Percentiles rank a stretch among this genome's conserved stretches.
Evolutionary conservation across 1,284 basidiomycete species (phyloP).

Genomic region (Neotropicomus parvogracilis): DNA sequence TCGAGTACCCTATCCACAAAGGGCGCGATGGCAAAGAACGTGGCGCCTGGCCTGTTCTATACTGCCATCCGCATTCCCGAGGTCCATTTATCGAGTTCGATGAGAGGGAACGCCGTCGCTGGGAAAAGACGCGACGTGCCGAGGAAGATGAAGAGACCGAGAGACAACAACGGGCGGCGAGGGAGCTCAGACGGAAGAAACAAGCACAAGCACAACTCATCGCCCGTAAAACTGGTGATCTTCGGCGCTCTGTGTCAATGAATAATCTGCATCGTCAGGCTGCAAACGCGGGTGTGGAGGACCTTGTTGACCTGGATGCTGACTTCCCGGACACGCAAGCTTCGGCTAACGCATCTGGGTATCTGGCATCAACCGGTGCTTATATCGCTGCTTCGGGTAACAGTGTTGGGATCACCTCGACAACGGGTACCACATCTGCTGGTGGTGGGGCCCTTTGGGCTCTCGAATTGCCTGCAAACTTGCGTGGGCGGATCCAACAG

Average conservation of each 20-base stretch:
- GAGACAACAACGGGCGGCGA: slow-evolving; percentile 41
- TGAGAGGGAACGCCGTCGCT: slow-evolving; percentile 63
- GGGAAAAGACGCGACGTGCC: slow-evolving; percentile 52
- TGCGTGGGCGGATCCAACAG: slow-evolving; percentile 58
- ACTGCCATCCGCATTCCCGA: slow-evolving; percentile 67
- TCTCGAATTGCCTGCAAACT: slow-evolving; percentile 47
- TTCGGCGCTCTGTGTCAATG: slow-evolving; percentile 77
- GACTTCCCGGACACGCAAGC: slow-evolving; percentile 45
- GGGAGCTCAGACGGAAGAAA: slow-evolving; percentile 43
- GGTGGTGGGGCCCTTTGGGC: slow-evolving; percentile 44
- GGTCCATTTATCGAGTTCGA: slow-evolving; percentile 73
- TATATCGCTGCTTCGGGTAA: slow-evolving; percentile 93
- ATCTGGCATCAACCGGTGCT: slow-evolving; percentile 53
- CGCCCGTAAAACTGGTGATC: slow-evolving; percentile 48
- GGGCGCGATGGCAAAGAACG: slow-evolving; percentile 48
- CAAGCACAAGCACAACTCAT: slow-evolving; percentile 39
- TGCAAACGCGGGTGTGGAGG: slow-evolving; percentile 33
- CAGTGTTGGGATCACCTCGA: slow-evolving; percentile 90
- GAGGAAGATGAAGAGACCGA: slow-evolving; percentile 51
- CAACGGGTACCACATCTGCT: slow-evolving; percentile 79
- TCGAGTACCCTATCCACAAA: slow-evolving; percentile 59
- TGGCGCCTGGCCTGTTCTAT: slow-evolving; percentile 64
- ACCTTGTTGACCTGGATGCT: slow-evolving; percentile 46
- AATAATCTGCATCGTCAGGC: slow-evolving; percentile 64
- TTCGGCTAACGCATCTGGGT: slow-evolving; percentile 67